Evolutionary conservation across 805 yeast species (phyloP).

Genomic region (Teunomyces gatunensis): DNA sequence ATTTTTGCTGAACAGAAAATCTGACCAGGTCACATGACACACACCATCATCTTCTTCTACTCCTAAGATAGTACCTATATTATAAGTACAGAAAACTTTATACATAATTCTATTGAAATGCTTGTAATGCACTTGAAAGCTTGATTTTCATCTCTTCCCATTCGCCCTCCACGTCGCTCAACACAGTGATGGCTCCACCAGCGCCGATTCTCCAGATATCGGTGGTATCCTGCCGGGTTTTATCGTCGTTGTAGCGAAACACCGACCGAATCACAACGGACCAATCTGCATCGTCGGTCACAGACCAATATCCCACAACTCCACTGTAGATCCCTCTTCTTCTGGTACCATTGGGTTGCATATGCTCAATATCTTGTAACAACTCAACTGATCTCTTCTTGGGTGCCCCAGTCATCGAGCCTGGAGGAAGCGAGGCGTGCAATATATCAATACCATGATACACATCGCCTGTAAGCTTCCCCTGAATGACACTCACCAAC

Average conservation of each 20-base stretch:
- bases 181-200: constrained; percentile 94
- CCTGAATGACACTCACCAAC: constrained; percentile 84
- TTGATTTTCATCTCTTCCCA: constrained; percentile 90
- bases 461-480: constrained; percentile 39
- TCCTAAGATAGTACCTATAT: too few relatives aligned
- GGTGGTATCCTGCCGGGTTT: constrained; percentile 16
- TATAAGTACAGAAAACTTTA: neutral
- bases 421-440: constrained; percentile 85
- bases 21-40: neutral
- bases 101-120: constrained; percentile 39
- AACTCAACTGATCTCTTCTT: constrained; percentile 88
- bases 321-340: constrained; percentile 91
- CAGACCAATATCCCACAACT: constrained; percentile 92
- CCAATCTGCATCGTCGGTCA: constrained; percentile 89
- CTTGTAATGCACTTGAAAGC: constrained; percentile 74
- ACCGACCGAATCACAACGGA: constrained; percentile 89
- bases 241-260: constrained; percentile 59
- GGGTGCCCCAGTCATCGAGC: constrained; percentile 99
- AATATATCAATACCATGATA: constrained; percentile 78
- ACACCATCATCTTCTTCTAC: too few relatives aligned
- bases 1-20: neutral
- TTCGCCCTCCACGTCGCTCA: constrained; percentile 80
- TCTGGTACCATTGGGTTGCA: constrained; percentile 37
- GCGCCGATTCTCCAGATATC: constrained; percentile 86
- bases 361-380: constrained; percentile 55